Base-by-base conservation (phyloP, 495 filamentous ascomycete species). In the Bathelium albidoporum region DNA sequence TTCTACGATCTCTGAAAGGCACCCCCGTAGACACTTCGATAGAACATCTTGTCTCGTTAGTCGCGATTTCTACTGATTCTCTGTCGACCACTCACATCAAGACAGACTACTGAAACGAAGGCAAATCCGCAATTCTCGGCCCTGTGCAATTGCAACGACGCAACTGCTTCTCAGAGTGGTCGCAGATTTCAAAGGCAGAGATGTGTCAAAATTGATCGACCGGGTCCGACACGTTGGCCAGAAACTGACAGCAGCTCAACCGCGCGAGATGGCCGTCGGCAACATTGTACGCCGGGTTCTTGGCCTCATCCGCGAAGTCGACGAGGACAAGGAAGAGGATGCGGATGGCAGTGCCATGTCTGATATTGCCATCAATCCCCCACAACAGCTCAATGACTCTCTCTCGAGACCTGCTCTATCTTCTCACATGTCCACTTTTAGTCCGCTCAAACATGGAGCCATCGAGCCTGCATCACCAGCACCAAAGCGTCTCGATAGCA, bases 261-360 rank as follows among this genome's bases (percentile, higher is more conserved):
- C 94, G 16, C 79, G 86, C 20, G 94, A 97, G 75, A 84, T 95
- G 69, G 90, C 89, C 2, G 91, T 96, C 28, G 93, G 93, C 55
- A 98, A 97, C 68, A 88, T 97, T 68, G 89, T 96, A 32, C 82
- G 93, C 61, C 87, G 94, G 62, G 88, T 97, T 20, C 77, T 98
- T 24, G 91, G 90, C 41, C 80, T 97, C 59, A 91, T 98, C 66
- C 85, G 94, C 28, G 93, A 97, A 70, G 93, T 97, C 70, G 86
- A 87, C 36, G 84, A 89, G 59, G 91, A 93, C 68, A 87, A 91
- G 60, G 78, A 87, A 52, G 89, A 87, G 55, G 62, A 69, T 41
- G 87, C 79, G 43, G 88, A 88, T 62, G 76, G 77, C 11, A 77
- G 80, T 63, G 64, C 61, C 5, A 55, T 55, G 1, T 55, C 49